Conservation (phyloP, 768 basidiomycete species). For the Cystobasidiopsis lactophilus region DNA sequence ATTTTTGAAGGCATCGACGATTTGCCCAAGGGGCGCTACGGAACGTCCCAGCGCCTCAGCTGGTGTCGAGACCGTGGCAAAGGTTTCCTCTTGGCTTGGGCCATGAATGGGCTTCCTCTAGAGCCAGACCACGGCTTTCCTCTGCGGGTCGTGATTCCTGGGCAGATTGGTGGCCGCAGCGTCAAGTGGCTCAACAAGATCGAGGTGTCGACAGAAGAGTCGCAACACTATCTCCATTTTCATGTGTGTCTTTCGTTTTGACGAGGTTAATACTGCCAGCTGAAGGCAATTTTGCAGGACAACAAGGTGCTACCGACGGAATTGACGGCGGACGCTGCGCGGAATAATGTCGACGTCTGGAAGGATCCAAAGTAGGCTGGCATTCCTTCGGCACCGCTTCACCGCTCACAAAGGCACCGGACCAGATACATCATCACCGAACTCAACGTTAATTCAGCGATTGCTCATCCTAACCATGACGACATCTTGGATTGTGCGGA, state of each 20-base stretch:
- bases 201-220: slow-evolving; percentile 33
- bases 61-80: slow-evolving; percentile 31
- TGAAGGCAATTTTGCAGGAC: slow-evolving; percentile 25
- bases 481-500: slow-evolving; percentile 24
- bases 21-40: slow-evolving; percentile 40
- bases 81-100: slow-evolving; percentile 37
- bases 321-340: slow-evolving; percentile 34
- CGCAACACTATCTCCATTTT: slow-evolving; percentile 33
- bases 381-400: background rate
- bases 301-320: slow-evolving; percentile 42
- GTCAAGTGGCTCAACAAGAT: slow-evolving; percentile 39
- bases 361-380: slow-evolving; percentile 30
- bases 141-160: slow-evolving; percentile 40
- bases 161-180: slow-evolving; percentile 35
- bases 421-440: slow-evolving; percentile 31
- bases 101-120: slow-evolving; percentile 40
- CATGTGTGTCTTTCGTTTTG: too few relatives aligned
- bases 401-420: background rate
- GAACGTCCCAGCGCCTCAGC: slow-evolving; percentile 30
- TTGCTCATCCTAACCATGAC: slow-evolving; percentile 36
- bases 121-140: slow-evolving; percentile 46
- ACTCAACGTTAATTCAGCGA: slow-evolving; percentile 39
- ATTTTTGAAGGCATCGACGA: slow-evolving; percentile 39
- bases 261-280: background rate
- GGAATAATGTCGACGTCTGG: slow-evolving; percentile 36